Conservation (phyloP, 1,139 yeast genomes). For the Saccharomyces hybrid region DNA sequence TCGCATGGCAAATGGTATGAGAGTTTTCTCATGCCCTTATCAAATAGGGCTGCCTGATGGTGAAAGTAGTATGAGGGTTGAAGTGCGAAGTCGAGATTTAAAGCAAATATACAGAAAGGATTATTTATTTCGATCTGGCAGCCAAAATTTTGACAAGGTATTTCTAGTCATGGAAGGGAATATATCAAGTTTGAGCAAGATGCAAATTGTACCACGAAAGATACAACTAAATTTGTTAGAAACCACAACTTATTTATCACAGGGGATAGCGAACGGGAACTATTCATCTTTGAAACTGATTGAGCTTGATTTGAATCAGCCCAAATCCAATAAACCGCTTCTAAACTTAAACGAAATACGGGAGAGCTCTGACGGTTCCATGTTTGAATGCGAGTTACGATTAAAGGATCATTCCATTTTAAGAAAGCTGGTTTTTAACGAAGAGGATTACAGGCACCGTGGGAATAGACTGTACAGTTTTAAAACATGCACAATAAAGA, state of each 20-base stretch:
- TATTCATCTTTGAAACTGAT: constrained; percentile 20
- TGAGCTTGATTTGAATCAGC: constrained; percentile 5
- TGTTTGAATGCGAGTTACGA: constrained; percentile 21
- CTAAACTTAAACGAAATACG: constrained; percentile 9
- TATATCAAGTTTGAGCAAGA: constrained; percentile 7
- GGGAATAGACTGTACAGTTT: constrained; percentile 30
- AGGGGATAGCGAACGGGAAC: constrained; percentile 25
- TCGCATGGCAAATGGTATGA: constrained; percentile 4
- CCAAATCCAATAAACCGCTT: constrained; percentile 3
- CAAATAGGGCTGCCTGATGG: constrained; percentile 18
- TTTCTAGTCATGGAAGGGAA: constrained; percentile 17
- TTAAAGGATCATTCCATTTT: constrained; percentile 18
- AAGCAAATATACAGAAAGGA: constrained; percentile 21
- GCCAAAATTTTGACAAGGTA: constrained; percentile 22
- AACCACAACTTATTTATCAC: constrained; percentile 21
- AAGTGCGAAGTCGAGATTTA: constrained; percentile 20
- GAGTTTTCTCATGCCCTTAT: constrained; percentile 15
- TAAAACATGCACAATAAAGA: constrained; percentile 24
- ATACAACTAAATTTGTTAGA: constrained; percentile 25
- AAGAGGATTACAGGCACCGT: constrained; percentile 27
- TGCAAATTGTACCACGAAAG: constrained; percentile 15
- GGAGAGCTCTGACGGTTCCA: constrained; percentile 4
- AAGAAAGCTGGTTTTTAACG: constrained; percentile 23
- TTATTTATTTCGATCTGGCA: constrained; percentile 19
- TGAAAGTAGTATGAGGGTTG: constrained; percentile 22